Conservation (phyloP, 176 grass and related monocot species). For the Avena insularis region DNA sequence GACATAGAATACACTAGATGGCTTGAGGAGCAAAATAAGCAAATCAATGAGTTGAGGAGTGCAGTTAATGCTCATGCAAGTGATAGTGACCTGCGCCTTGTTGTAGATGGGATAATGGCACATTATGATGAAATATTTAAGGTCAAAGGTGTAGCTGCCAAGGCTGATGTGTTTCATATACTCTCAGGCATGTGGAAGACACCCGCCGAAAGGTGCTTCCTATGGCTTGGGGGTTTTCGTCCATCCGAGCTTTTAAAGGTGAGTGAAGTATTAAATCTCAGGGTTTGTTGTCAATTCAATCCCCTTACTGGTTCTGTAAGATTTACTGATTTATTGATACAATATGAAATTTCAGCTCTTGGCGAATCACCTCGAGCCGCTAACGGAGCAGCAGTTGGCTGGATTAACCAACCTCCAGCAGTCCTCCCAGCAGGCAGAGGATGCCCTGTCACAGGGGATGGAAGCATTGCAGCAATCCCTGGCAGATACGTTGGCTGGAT, state of each 20-base stretch:
- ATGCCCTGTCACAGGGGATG: slow-evolving; percentile 61
- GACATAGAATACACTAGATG: slow-evolving; percentile 63
- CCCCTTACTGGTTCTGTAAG: slow-evolving; percentile 6
- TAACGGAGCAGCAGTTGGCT: slow-evolving; percentile 51
- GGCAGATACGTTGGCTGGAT: slow-evolving; percentile 77
- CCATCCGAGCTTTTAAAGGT: slow-evolving; percentile 66
- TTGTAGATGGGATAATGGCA: slow-evolving; percentile 62
- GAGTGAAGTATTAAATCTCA: slow-evolving; percentile 2
- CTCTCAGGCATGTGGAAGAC: slow-evolving; percentile 77
- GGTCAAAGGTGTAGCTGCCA: slow-evolving; percentile 58
- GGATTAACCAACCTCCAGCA: slow-evolving; percentile 61
- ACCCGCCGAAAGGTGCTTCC: slow-evolving; percentile 65
- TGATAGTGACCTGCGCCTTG: slow-evolving; percentile 62
- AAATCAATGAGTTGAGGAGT: slow-evolving; percentile 65
- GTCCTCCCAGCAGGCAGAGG: slow-evolving; percentile 65
- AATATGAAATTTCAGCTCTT: slow-evolving; percentile 48
- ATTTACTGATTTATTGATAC: slow-evolving; percentile 6
- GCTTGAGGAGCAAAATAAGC: slow-evolving; percentile 68
- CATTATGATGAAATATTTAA: slow-evolving; percentile 67
- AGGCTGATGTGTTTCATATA: slow-evolving; percentile 71
- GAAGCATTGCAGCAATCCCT: slow-evolving; percentile 67
- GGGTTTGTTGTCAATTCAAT: neutral
- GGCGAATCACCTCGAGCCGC: slow-evolving; percentile 54
- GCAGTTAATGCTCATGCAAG: slow-evolving; percentile 72
- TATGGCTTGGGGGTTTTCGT: slow-evolving; percentile 68